Percentiles rank a stretch among this genome's conserved stretches.
phyloP scores from a whole-genome alignment of 352 stramenopile species.

The Blastocystis sp. region DNA sequence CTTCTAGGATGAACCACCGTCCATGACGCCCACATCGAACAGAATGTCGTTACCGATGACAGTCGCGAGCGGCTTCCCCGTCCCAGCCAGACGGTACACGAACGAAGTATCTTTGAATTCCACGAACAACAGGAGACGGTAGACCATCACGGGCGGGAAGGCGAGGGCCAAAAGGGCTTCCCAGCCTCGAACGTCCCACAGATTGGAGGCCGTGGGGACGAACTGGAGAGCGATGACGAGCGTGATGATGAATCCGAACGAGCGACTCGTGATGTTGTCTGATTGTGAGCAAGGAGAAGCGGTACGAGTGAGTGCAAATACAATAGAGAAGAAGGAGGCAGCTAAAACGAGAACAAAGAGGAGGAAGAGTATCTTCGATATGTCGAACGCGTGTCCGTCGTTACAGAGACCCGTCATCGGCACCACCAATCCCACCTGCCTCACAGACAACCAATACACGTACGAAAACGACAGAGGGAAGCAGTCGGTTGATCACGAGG shows the following conservation, averaged over 20 bases:
- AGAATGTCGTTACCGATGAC: conserved; percentile 9
- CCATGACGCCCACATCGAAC: background rate
- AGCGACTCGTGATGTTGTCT: background rate
- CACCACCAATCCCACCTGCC: background rate
- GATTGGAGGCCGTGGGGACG: conserved; percentile 10
- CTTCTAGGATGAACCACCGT: background rate
- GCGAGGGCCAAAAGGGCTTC: background rate
- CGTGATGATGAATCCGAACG: background rate
- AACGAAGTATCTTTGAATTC: conserved; percentile 5
- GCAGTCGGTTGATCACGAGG: background rate
- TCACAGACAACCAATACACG: background rate
- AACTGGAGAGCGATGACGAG: conserved; percentile 2
- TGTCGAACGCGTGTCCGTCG: background rate
- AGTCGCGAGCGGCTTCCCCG: background rate
- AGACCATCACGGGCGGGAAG: conserved; percentile 29
- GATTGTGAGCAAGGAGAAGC: background rate
- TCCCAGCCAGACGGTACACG: background rate
- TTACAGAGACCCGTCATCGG: conserved; percentile 22
- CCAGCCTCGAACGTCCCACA: conserved; percentile 19
- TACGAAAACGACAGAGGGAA: conserved; percentile 35
- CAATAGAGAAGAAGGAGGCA: background rate
- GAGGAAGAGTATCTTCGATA: conserved; percentile 4
- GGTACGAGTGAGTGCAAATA: conserved; percentile 13
- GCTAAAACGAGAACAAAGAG: background rate
- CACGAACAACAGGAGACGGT: background rate